A percentile compares a stretch with the other conserved stretches of the same genome.
Conservation (phyloP, 805 yeast genomes). For the Yarrowia yakushimensis region DNA sequence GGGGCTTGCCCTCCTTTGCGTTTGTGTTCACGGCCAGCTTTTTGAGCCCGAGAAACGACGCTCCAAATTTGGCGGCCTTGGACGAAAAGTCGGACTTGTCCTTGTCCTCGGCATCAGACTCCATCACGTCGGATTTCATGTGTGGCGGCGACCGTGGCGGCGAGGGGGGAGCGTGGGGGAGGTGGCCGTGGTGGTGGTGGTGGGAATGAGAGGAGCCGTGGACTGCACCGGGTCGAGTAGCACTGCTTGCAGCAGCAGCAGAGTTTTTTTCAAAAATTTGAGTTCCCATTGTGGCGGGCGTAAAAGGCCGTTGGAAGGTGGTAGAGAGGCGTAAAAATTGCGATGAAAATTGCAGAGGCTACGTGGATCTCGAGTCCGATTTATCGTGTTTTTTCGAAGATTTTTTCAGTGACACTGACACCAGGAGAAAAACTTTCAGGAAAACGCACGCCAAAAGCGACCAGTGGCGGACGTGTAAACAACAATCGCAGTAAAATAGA, state of each 20-base stretch:
- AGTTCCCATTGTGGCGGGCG: background rate
- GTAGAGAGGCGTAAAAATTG: background rate
- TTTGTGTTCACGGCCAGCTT: background rate
- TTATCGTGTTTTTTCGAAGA: background rate
- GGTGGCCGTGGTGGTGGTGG: background rate
- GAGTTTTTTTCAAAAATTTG: constrained; percentile 14
- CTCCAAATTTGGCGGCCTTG: constrained; percentile 20
- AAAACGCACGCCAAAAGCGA: background rate
- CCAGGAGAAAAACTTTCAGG: background rate
- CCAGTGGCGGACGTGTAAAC: background rate
- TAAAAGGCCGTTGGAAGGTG: background rate
- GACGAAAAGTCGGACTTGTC: constrained; percentile 17
- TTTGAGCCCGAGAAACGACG: constrained; percentile 1
- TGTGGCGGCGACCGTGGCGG: constrained; percentile 25
- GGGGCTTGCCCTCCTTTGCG: background rate
- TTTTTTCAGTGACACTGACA: background rate
- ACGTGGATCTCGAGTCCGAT: too few species aligned
- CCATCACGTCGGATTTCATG: constrained; percentile 15
- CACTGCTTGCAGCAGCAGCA: constrained; percentile 7
- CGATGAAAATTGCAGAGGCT: background rate
- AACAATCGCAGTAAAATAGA: background rate
- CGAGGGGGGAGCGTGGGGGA: constrained; percentile 9
- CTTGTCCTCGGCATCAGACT: constrained; percentile 1
- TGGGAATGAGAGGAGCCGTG: background rate
- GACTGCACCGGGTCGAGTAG: background rate